Evolutionary conservation across 257 asterid species (phyloP), one percentile per base, ranked within the genome.

Genomic region (Przewalskia tangutica): DNA sequence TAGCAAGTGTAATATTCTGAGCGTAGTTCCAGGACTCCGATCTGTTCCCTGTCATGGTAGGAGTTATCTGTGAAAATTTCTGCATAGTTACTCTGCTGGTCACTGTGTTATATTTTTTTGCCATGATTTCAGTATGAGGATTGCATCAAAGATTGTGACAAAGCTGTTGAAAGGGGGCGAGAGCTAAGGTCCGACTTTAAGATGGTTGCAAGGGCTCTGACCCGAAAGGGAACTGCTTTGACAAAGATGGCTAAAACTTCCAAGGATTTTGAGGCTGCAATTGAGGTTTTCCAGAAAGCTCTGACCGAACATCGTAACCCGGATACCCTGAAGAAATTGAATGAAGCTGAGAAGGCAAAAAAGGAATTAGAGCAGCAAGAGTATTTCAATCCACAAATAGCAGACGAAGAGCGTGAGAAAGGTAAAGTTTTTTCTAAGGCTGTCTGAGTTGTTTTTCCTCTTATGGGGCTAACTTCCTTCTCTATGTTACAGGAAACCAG

Each of bases 361-460:
- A 95, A 92, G 85, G 98, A 94, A 9, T 87, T 94, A 8, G 99
- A 95, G 88, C 97, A 94, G 81, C 95, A 90, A 46, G 98, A 94
- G 64, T 95, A 91, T 83, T 94, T 88, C 62, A 91, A 91, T 85
- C 99, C 99, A 7, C 89, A 91, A 56, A 80, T 91, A 58, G 98
- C 98, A 20, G 99, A 95, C 34, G 99, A 94, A 82, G 98, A 95
- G 91, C 98, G 98, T 18, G 99, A 95, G 89, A 94, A 94, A 90
- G 99, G 99, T 93, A 83, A 27, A 27, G 56, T 34, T 9, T 65
- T 78, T 53, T 36, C 42, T 23, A 75, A 50, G 18, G 46, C 62
- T 13, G 20, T 9, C 23, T 84, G 6, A 34, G 14, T 42, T 7
- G 53, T 27, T 38, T 23, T 66, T 23, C 18, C 80, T 50, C 46